Base-by-base conservation (phyloP, 768 basidiomycete species). In the Sutorius australiensis region DNA sequence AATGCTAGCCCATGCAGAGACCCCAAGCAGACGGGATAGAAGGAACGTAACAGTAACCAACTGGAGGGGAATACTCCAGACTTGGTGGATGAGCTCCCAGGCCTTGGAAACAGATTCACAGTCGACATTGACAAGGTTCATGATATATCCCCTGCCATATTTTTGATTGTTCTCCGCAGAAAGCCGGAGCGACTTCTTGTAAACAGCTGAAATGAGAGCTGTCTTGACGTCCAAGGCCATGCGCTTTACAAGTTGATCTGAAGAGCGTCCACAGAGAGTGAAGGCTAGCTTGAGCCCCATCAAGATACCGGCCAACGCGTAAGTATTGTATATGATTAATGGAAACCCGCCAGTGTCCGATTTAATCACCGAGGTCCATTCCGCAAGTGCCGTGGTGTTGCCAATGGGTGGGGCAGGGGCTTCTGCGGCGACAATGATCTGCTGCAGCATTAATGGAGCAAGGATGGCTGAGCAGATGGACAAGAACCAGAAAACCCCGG, bases 101-200 rank as follows among this genome's bases (percentile, higher is more conserved):
- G 64, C 67, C 36, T 66, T 67, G 27, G 67, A 68, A 30, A 64
- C 54, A 12, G 66, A 65, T 47, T 67, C 66, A 44, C 54, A 61
- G 55, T 67, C 66, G 39, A 67, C 67, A 27, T 67, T 67, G 34
- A 67, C 60, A 24, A 67, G 61, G 52, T 68, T 67, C 61, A 64
- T 57, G 54, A 66, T 59, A 21, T 59, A 66, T 2, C 66, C 66
- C 47, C 58, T 68, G 19, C 57, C 60, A 41, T 58, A 67, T 37
- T 61, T 64, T 19, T 65, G 61, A 50, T 45, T 63, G 51, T 61
- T 60, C 44, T 66, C 57, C 9, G 62, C 56, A 40, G 64, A 65
- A 34, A 67, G 56, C 37, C 62, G 64, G 19, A 67, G 59, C 13
- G 66, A 51, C 56, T 67, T 67, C 57, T 68, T 63, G 55, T 68